These are phyloP conservation scores for Pichia eremophila DNA, from an alignment of 805 yeast species.

Conservation along the genomic window DNA sequence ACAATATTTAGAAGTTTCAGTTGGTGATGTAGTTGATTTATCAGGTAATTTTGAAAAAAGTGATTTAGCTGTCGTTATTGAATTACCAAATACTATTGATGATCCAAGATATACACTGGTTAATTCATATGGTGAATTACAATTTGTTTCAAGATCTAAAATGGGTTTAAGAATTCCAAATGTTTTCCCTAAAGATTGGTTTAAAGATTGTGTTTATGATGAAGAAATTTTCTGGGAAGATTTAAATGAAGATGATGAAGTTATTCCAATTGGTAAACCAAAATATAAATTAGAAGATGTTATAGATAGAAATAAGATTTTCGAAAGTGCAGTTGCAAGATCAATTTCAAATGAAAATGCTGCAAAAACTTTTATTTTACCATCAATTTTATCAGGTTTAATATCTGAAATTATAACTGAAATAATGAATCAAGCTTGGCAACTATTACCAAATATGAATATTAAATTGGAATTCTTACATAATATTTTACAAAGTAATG, in stretches of 20 bases:
- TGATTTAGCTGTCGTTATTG: conserved; percentile 45
- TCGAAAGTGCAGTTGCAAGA: conserved; percentile 21
- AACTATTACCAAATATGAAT: conserved; percentile 23
- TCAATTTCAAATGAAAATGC: conserved; percentile 12
- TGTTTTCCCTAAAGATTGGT: conserved; percentile 34
- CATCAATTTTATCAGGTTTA: conserved; percentile 24
- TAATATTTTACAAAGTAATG: conserved; percentile 26
- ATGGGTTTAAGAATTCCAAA: conserved; percentile 47
- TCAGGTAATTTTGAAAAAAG: conserved; percentile 32
- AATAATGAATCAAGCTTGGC: conserved; percentile 23
- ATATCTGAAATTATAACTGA: conserved; percentile 21
- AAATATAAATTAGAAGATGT: conserved; percentile 25
- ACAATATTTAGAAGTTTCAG: conserved; percentile 24
- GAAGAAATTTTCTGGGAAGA: conserved; percentile 19
- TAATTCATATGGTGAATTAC: conserved; percentile 47
- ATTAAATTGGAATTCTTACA: conserved; percentile 28
- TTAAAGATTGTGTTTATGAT: conserved; percentile 21
- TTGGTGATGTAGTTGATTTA: conserved; percentile 60
- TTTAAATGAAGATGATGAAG: conserved; percentile 1
- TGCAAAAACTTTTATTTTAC: conserved; percentile 23
- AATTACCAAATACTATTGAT: conserved; percentile 37
- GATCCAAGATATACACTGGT: conserved; percentile 52
- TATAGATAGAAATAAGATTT: conserved; percentile 19
- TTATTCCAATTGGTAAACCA: conserved; percentile 26
- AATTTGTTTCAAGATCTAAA: conserved; percentile 35